Evolutionary conservation across 2,329 filamentous ascomycete species (phyloP).

Genomic region (Cytospora schulzeri): DNA sequence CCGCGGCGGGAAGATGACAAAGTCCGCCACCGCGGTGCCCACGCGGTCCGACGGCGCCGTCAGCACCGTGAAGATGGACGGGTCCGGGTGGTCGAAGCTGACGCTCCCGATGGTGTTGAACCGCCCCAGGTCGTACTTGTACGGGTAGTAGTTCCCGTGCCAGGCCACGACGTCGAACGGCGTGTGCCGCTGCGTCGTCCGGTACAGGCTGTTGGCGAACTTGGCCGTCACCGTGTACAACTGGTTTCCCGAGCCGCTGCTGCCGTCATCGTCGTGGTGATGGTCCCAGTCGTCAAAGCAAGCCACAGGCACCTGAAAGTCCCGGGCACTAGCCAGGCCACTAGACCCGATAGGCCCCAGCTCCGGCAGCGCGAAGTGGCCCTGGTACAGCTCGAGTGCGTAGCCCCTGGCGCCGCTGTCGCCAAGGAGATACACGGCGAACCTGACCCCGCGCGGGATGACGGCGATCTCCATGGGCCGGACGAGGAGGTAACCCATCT

Average conservation of each 20-base stretch:
- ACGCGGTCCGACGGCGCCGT: conserved; percentile 62
- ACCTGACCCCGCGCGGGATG: conserved; percentile 73
- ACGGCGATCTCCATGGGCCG: conserved; percentile 78
- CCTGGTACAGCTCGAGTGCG: conserved; percentile 73
- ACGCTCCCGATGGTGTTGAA: conserved; percentile 76
- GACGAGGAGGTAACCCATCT: conserved; percentile 74
- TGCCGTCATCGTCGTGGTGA: conserved; percentile 37
- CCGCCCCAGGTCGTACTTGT: conserved; percentile 78
- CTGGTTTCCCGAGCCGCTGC: conserved; percentile 31
- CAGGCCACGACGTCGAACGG: conserved; percentile 80
- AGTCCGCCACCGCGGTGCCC: conserved; percentile 69
- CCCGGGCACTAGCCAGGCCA: conserved; percentile 72
- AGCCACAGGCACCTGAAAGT: conserved; percentile 75
- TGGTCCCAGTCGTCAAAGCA: conserved; percentile 65
- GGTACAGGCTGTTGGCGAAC: conserved; percentile 69
- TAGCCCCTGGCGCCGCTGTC: conserved; percentile 69
- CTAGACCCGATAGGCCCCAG: conserved; percentile 74
- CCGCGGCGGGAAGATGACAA: conserved; percentile 72
- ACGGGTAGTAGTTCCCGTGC: conserved; percentile 80
- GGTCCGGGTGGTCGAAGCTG: conserved; percentile 77
- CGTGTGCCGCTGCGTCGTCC: conserved; percentile 66
- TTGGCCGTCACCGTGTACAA: conserved; percentile 61
- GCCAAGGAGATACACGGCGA: conserved; percentile 69
- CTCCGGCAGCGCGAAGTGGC: conserved; percentile 71
- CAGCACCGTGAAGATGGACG: conserved; percentile 74